Evolutionary conservation across 768 basidiomycete species (phyloP).

Genomic region (Tulasnella sp.): DNA sequence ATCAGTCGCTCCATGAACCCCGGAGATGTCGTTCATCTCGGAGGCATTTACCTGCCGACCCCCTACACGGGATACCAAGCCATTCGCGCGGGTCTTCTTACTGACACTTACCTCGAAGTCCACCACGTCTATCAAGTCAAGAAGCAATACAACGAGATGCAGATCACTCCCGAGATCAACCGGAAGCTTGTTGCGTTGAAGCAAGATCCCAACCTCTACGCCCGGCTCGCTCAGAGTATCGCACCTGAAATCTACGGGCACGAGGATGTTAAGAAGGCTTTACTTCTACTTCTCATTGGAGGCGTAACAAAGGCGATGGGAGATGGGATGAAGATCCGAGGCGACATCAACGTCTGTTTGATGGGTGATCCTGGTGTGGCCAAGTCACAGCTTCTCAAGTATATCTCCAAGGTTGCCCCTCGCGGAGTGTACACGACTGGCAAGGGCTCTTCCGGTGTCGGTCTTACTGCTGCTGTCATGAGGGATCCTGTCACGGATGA

Average conservation of each 20-base stretch:
- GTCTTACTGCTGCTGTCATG: slow-evolving; percentile 98
- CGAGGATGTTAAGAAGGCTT: slow-evolving; percentile 91
- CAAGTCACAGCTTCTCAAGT: slow-evolving; percentile 93
- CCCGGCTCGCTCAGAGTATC: slow-evolving; percentile 81
- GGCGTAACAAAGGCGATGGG: slow-evolving; percentile 92
- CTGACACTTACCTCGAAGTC: slow-evolving; percentile 91
- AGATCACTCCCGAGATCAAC: slow-evolving; percentile 75
- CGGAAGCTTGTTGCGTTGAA: slow-evolving; percentile 55
- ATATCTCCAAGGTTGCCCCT: slow-evolving; percentile 97
- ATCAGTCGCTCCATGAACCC: slow-evolving; percentile 87
- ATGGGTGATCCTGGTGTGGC: slow-evolving; percentile 99
- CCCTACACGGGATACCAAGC: slow-evolving; percentile 98
- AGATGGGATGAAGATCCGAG: slow-evolving; percentile 98
- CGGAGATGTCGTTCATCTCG: slow-evolving; percentile 88
- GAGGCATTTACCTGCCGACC: slow-evolving; percentile 95
- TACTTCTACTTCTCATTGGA: slow-evolving; percentile 83
- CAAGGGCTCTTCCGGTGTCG: slow-evolving; percentile 96
- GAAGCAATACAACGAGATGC: slow-evolving; percentile 95
- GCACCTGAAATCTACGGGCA: slow-evolving; percentile 99
- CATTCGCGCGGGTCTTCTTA: slow-evolving; percentile 88
- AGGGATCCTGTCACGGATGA: slow-evolving; percentile 98
- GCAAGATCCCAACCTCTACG: slow-evolving; percentile 69
- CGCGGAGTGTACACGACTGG: slow-evolving; percentile 97
- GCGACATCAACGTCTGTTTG: slow-evolving; percentile 92
- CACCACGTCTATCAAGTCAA: slow-evolving; percentile 90